Evolutionary conservation across 192 early-diverging fungal species (phyloP), one percentile per base, ranked within the genome.

Genomic region (Coemansia sp.): DNA sequence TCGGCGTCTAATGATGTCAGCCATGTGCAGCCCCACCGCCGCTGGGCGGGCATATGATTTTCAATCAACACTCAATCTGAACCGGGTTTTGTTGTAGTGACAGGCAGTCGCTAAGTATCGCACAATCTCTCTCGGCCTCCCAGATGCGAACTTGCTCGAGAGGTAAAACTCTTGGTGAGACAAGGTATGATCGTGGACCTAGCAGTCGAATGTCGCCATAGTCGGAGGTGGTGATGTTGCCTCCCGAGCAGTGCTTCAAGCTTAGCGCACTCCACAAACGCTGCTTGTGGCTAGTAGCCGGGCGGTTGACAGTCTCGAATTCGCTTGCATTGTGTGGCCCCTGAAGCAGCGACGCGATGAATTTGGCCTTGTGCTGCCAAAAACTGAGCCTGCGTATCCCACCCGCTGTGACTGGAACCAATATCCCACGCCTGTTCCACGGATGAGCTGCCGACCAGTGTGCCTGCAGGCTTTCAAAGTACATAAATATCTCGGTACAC

Each of bases 341-440:
- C 5, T 69, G 70, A 5, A 73, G 13, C 27, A 78, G n/a, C 42
- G 76, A 78, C 15, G n/a, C 67, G 20, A 73, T 15, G 27, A 63
- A 78, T 17, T 55, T 40, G 36, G 40, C 64, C 61, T 78, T 78
- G 76, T 78, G 76, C 59, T 72, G 67, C 76, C 76, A 78, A 9
- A 73, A 78, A 13, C 67, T 51, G 24, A 78, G 51, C n/a, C 71
- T 39, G 29, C 76, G 65, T 22, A 78, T 69, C 0, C 76, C 76
- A 10, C 76, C 76, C 1, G 71, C 76, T 2, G 67, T 39, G 5
- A 78, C 76, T 1, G 76, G 76, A 40, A 73, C 20, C n/a, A 78
- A 40, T 8, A 70, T 61, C 0, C 68, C 64, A 24, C 76, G 71
- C 22, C 76, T 41, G 62, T 78, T 78, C 76, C 76, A 78, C 17